Base-by-base conservation (phyloP, 1,284 basidiomycete genomes). In the Athelia psychrophila region DNA sequence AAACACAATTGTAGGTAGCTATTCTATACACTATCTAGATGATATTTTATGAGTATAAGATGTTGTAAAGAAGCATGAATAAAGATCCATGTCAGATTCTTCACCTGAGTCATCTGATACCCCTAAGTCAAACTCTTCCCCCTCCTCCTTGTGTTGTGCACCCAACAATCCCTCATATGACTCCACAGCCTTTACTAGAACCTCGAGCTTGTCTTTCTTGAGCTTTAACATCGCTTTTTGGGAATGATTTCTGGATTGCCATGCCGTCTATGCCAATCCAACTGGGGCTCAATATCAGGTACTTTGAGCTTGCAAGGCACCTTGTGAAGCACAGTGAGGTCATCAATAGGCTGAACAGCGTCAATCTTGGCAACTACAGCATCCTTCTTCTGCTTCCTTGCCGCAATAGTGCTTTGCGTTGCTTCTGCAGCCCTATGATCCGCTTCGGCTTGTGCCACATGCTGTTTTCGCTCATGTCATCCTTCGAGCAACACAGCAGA, bases 401-500 rank as follows among this genome's bases (percentile, higher is more conserved):
- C 42, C 15, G 12, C 15, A 12, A 13, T 12, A 10, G 20, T 10
- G 10, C 10, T 22, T 20, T 20, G 13, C 22, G 12, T 15, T 20
- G 12, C 12, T 44, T 12, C 42, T 15, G 42, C 42, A 10, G 20
- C 15, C 13, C 42, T 10, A 10, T 10, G 10, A 44, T 15, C 42
- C 12, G 13, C 42, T 20, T 44, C 42, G 12, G 13, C 42, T 44
- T 22, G 42, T 12, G 42, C 42, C 22, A 13, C 10, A 15, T 22
- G 42, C 20, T 20, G 12, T 16, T 16, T 44, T 12, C 22, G 12
- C 42, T 44, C 15, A 10, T 13, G 42, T 44, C 20, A 44, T 10
- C 22, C 12, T 15, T 10, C 42, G 42, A 13, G 15, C 42, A 47
- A 6, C 33, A 20, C 25, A 44, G 40, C 52, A 51, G 15, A 59